phyloP scores from a whole-genome alignment of 768 basidiomycete species.

The Suillus subluteus region DNA sequence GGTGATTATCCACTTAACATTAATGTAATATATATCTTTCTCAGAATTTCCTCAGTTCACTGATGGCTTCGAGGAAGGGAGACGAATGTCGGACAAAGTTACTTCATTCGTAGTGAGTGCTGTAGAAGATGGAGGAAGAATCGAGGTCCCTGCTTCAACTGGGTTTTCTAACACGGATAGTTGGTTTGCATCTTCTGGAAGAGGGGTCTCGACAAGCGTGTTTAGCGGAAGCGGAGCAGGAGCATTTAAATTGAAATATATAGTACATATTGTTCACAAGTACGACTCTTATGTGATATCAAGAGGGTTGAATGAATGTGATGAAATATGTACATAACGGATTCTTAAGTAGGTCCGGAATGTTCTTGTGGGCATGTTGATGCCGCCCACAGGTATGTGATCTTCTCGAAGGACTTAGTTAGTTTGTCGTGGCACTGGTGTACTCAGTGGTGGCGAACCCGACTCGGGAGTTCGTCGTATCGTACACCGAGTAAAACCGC shows the following conservation, averaged over 20 bases:
- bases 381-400: too few species aligned
- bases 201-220: background rate
- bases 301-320: too few species aligned
- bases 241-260: conserved; percentile 61
- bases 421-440: conserved; percentile 27
- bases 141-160: background rate
- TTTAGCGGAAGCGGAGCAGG: conserved; percentile 14
- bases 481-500: conserved; percentile 47
- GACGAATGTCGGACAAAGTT: background rate
- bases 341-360: too few species aligned
- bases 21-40: too few species aligned
- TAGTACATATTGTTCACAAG: too few species aligned
- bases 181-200: background rate
- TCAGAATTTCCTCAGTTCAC: too few species aligned
- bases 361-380: too few species aligned
- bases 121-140: conserved; percentile 16
- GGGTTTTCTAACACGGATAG: background rate
- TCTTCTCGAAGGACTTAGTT: background rate
- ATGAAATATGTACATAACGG: too few species aligned
- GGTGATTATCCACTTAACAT: too few species aligned
- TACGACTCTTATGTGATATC: too few species aligned
- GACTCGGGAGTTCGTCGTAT: conserved; percentile 40
- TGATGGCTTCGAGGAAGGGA: too few species aligned
- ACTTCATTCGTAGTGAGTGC: conserved; percentile 14
- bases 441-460: conserved; percentile 45